A percentile compares a stretch with the other conserved stretches of the same genome.
These are phyloP conservation scores for Chlamydomonas schloesseri DNA, from an alignment of 139 green algal species.

Conservation along the genomic window DNA sequence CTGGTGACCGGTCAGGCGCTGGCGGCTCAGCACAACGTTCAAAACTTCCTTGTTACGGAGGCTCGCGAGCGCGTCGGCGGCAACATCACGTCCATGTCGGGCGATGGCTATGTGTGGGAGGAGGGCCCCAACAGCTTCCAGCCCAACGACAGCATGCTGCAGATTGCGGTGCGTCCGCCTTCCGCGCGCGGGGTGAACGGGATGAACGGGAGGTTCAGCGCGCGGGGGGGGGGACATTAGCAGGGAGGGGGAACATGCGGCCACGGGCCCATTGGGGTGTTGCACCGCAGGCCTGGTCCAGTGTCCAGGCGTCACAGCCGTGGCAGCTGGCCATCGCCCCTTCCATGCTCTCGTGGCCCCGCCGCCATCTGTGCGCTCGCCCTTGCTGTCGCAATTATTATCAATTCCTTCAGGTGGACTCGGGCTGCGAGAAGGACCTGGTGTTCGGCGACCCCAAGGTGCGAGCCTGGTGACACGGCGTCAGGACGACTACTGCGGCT, in stretches of 20 bases:
- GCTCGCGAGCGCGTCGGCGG: constrained; percentile 95
- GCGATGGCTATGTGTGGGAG: constrained; percentile 95
- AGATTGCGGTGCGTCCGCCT: constrained; percentile 83
- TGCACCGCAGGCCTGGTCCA: no score
- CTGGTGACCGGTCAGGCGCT: constrained; percentile 84
- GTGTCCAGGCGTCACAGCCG: no score
- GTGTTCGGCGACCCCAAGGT: constrained; percentile 87
- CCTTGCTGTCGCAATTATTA: no score
- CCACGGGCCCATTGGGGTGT: no score
- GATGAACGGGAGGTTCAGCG: no score
- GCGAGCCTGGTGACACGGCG: no score
- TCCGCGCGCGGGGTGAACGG: no score
- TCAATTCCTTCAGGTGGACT: constrained; percentile 76
- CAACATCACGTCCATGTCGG: constrained; percentile 93
- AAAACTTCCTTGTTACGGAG: constrained; percentile 94
- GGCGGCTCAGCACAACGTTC: constrained; percentile 68
- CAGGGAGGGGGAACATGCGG: no score
- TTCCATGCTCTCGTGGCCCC: no score
- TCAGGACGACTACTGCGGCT: no score
- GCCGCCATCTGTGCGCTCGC: no score
- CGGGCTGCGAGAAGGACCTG: constrained; percentile 87
- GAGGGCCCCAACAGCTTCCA: constrained; percentile 99
- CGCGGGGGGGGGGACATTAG: no score
- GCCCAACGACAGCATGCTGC: constrained; percentile 95
- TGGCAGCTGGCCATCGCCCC: background rate